phyloP scores from a whole-genome alignment of 306 rosid species.

The Fragaria iinumae region DNA sequence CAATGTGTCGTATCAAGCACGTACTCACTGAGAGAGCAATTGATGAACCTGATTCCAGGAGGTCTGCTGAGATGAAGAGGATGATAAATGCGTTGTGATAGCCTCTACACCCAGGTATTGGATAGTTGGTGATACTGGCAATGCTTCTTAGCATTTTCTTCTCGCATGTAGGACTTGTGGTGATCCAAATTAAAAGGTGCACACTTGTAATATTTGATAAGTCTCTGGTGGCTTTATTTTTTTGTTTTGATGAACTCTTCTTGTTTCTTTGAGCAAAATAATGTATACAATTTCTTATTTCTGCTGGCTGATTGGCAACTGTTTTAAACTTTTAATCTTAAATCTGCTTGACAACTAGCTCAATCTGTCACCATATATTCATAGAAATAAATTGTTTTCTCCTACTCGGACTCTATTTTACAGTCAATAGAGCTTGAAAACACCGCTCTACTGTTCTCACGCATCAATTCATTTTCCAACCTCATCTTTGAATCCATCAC shows the following conservation, averaged over 20 bases:
- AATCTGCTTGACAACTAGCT: background rate
- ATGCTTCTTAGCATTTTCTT: background rate
- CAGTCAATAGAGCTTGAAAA: background rate
- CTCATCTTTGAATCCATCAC: background rate
- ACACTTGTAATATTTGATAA: background rate
- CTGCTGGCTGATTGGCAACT: background rate
- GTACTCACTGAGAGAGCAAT: conserved; percentile 94
- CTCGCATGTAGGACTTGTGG: conserved; percentile 9
- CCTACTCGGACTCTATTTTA: background rate
- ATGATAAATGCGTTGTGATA: conserved; percentile 77
- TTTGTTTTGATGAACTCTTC: conserved; percentile 8
- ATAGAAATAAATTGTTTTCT: too few relatives aligned
- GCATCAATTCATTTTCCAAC: background rate
- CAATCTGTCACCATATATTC: too few relatives aligned
- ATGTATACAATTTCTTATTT: background rate
- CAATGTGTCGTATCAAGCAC: conserved; percentile 96
- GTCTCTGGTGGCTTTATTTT: background rate
- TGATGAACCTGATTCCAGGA: conserved; percentile 88
- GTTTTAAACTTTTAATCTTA: too few relatives aligned
- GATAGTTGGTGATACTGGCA: background rate
- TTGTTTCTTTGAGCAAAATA: background rate
- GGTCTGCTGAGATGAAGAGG: conserved; percentile 96
- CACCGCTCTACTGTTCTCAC: background rate
- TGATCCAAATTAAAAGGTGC: background rate
- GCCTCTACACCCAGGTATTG: background rate